Evolutionary conservation across 1,284 basidiomycete species (phyloP).

Genomic region (Blastosporella zonata): DNA sequence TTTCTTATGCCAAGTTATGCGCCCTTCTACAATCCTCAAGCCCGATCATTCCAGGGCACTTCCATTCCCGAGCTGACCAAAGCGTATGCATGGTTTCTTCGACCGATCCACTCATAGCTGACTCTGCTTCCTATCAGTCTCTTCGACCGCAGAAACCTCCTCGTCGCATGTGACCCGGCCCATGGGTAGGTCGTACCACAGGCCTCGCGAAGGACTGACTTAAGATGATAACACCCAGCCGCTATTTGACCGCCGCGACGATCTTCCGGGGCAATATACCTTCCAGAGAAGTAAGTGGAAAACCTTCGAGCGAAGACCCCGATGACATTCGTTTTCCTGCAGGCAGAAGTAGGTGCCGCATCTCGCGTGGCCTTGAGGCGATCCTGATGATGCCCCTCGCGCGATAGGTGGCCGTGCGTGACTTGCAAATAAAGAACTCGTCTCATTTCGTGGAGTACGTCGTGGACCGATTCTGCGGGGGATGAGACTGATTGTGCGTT

Average conservation of each 20-base stretch:
- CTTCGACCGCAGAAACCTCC: slow-evolving; percentile 77
- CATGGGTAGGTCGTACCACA: slow-evolving; percentile 52
- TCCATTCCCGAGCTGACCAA: slow-evolving; percentile 69
- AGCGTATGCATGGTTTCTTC: slow-evolving; percentile 37
- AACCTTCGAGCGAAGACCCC: slow-evolving; percentile 20
- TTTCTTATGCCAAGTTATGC: slow-evolving; percentile 90
- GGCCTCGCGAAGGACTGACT: slow-evolving; percentile 4
- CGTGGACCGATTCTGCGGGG: background rate
- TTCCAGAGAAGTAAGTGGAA: slow-evolving; percentile 69
- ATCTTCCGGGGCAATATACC: slow-evolving; percentile 85
- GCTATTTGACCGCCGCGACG: slow-evolving; percentile 83
- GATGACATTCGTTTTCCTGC: slow-evolving; percentile 33
- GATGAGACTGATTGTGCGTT: slow-evolving; percentile 2
- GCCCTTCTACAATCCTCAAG: slow-evolving; percentile 68
- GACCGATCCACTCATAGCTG: background rate
- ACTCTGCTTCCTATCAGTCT: slow-evolving; percentile 41
- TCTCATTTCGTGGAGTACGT: slow-evolving; percentile 75
- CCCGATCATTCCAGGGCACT: slow-evolving; percentile 59
- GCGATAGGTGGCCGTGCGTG: slow-evolving; percentile 42
- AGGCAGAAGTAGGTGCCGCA: slow-evolving; percentile 54
- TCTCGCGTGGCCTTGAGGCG: slow-evolving; percentile 14
- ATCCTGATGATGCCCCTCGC: slow-evolving; percentile 8
- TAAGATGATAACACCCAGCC: slow-evolving; percentile 38
- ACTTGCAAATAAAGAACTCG: slow-evolving; percentile 71
- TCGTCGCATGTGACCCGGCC: slow-evolving; percentile 84